These are phyloP conservation scores for Neoarthrinium moseri DNA, from an alignment of 2,329 filamentous ascomycete species.

Conservation along the genomic window DNA sequence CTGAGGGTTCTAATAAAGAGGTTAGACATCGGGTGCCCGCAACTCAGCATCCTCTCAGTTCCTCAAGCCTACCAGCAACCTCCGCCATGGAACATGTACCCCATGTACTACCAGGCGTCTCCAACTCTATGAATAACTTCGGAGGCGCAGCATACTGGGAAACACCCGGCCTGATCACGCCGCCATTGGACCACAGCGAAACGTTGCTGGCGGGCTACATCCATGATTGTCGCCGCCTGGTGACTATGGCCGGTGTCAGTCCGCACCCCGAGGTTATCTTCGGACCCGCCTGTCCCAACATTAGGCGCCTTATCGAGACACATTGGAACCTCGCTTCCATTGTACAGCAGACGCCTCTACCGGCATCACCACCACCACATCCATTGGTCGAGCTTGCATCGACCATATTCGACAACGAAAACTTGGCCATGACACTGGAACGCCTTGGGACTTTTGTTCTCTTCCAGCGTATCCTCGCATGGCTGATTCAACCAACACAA, in stretches of 20 bases:
- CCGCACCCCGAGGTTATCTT: conserved; percentile 26
- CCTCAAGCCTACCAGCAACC: conserved; percentile 29
- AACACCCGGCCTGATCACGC: conserved; percentile 28
- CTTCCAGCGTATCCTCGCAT: conserved; percentile 26
- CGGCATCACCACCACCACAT: conserved; percentile 18
- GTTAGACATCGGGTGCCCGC: conserved; percentile 31
- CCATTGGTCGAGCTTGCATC: conserved; percentile 29
- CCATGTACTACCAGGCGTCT: conserved; percentile 32
- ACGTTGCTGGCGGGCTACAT: conserved; percentile 33
- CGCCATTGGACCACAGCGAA: conserved; percentile 31
- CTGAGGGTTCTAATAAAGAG: conserved; percentile 23
- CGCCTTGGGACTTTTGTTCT: conserved; percentile 31
- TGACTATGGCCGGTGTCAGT: conserved; percentile 18
- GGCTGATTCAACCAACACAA: conserved; percentile 29
- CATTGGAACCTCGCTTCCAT: conserved; percentile 13
- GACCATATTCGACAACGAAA: conserved; percentile 27
- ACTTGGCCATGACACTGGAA: conserved; percentile 27
- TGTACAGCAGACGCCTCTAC: conserved; percentile 22
- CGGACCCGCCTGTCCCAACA: conserved; percentile 30
- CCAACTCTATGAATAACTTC: conserved; percentile 16
- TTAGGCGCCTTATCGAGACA: conserved; percentile 31
- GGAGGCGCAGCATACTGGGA: conserved; percentile 24
- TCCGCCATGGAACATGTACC: conserved; percentile 33
- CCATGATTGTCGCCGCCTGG: conserved; percentile 32
- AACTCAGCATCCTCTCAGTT: conserved; percentile 29